A percentile compares a stretch with the other conserved stretches of the same genome.
Conservation (phyloP, 768 basidiomycete species). For the Kondoa malvinella region DNA sequence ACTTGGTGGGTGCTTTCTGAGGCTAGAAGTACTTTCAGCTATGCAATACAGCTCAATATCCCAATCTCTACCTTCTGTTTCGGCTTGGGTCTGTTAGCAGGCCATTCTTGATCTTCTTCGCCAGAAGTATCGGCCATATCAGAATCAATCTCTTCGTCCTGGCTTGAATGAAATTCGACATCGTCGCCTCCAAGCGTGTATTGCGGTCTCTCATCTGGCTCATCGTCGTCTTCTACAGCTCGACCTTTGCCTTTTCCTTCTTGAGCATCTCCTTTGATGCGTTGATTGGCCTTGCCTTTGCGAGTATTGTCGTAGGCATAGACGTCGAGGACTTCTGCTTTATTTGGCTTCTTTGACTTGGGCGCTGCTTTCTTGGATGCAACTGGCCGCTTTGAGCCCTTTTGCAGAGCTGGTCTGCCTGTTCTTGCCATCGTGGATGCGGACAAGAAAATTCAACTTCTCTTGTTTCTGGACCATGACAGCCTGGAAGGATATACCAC, state of each 20-base stretch:
- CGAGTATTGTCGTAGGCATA: background rate
- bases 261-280: background rate
- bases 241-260: conserved; percentile 13
- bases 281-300: background rate
- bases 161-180: conserved; percentile 27
- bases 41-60: conserved; percentile 8
- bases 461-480: conserved; percentile 10
- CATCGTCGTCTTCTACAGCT: conserved; percentile 29
- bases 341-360: background rate
- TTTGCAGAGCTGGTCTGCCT: conserved; percentile 3
- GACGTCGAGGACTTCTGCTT: background rate
- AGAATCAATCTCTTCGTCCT: conserved; percentile 73
- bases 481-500: too few species aligned
- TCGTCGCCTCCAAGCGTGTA: conserved; percentile 38
- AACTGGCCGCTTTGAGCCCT: background rate
- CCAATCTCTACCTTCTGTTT: conserved; percentile 22
- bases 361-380: background rate
- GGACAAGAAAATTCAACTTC: conserved; percentile 8
- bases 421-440: conserved; percentile 4
- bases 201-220: conserved; percentile 33
- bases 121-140: conserved; percentile 52
- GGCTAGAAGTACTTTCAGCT: background rate
- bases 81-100: conserved; percentile 38
- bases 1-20: background rate
- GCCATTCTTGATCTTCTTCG: conserved; percentile 61